phyloP scores from a whole-genome alignment of 768 basidiomycete species.

The Megacollybia marginata region DNA sequence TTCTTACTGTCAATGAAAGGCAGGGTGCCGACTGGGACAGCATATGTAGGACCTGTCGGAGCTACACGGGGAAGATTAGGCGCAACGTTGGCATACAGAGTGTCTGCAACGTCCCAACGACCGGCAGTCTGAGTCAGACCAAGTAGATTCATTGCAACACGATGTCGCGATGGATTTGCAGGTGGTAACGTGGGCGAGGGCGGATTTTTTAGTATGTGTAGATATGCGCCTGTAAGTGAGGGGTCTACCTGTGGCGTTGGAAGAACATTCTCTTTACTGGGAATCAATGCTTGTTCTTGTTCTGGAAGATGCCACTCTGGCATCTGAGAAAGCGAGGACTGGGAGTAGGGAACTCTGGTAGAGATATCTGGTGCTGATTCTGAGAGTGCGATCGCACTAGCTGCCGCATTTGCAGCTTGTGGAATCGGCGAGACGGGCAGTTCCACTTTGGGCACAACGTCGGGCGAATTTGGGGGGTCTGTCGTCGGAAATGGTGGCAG shows the following conservation, averaged over 20 bases:
- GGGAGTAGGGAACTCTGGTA: conserved; percentile 64
- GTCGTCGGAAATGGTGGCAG: conserved; percentile 59
- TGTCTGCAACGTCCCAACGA: conserved; percentile 65
- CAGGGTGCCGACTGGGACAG: conserved; percentile 37
- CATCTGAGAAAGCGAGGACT: conserved; percentile 58
- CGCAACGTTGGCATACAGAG: conserved; percentile 50
- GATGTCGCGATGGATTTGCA: conserved; percentile 59
- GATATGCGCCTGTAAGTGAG: conserved; percentile 62
- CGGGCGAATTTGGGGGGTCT: conserved; percentile 25
- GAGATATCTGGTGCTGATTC: conserved; percentile 59
- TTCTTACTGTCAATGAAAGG: conserved; percentile 17
- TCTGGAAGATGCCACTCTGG: conserved; percentile 67
- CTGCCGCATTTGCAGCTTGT: conserved; percentile 14
- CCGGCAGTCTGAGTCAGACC: conserved; percentile 45
- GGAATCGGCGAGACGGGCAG: conserved; percentile 33
- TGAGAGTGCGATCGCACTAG: conserved; percentile 31
- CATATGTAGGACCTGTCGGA: conserved; percentile 59
- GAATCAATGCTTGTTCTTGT: conserved; percentile 14
- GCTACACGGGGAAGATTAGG: conserved; percentile 58
- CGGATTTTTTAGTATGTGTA: conserved; percentile 70
- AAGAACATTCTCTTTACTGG: conserved; percentile 19
- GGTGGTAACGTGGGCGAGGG: conserved; percentile 32
- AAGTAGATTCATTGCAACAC: conserved; percentile 68
- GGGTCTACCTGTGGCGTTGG: conserved; percentile 54
- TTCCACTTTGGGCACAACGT: conserved; percentile 27